phyloP scores from a whole-genome alignment of 78 protist species.

The Chrysochromulina tobinii region DNA sequence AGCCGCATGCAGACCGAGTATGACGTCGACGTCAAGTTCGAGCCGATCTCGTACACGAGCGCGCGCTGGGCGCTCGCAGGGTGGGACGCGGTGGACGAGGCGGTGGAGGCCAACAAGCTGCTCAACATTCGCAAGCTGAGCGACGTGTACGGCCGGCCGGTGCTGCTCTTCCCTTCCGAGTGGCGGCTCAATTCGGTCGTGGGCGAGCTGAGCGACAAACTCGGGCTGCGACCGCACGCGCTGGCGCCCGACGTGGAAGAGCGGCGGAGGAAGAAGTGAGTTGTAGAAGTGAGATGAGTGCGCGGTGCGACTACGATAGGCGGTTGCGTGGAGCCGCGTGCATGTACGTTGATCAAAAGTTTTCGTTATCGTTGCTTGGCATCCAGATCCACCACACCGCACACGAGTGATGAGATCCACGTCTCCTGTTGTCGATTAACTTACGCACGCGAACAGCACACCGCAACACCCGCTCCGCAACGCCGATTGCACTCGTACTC shows the following conservation, averaged over 20 bases:
- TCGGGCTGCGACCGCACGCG: not conserved
- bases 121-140: not conserved
- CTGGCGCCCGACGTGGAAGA: not conserved
- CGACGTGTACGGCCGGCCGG: conserved; percentile 42
- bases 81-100: conserved; percentile 9
- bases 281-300: no score
- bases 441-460: no score
- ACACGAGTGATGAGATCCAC: no score
- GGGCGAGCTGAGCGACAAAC: not conserved
- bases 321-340: no score
- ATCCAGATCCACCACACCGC: no score
- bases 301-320: no score
- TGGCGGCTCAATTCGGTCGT: not conserved
- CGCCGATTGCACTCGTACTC: no score
- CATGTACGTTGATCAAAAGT: no score
- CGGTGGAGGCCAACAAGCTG: not conserved
- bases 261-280: not conserved
- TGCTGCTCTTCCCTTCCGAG: not conserved
- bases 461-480: no score
- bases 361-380: no score
- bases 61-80: conserved; percentile 31
- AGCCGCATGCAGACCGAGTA: conserved; percentile 28
- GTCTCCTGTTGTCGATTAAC: no score
- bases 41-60: not conserved
- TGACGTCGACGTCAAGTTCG: conserved; percentile 17